These are phyloP conservation scores for Cymbidium sinense DNA, from an alignment of 106 monocot genomes.

Conservation along the genomic window DNA sequence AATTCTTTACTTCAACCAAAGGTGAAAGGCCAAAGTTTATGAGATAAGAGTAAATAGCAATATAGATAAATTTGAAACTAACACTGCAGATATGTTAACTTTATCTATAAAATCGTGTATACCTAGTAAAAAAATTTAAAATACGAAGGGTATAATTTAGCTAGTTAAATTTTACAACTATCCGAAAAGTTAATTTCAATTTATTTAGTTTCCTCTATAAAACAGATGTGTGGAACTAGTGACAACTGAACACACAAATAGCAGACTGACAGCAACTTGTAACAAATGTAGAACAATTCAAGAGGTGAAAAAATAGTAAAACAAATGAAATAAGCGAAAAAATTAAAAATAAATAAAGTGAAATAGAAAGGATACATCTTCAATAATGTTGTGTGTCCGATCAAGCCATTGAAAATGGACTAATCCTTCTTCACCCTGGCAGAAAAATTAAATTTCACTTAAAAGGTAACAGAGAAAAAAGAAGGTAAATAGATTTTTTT, in stretches of 20 bases:
- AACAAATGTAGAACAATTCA: neutral
- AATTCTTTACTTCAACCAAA: neutral
- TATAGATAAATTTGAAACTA: neutral
- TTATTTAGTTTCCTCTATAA: neutral
- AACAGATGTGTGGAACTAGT: neutral
- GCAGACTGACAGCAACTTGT: neutral
- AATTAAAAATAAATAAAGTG: neutral
- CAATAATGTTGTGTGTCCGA: constrained; percentile 43
- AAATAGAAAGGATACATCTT: constrained; percentile 64
- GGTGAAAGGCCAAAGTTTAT: neutral
- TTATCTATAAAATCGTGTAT: neutral
- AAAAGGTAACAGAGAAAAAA: neutral
- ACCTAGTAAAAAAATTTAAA: neutral
- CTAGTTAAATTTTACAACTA: neutral
- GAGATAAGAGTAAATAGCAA: neutral
- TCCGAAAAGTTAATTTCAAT: neutral
- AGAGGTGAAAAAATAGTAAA: neutral
- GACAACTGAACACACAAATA: neutral
- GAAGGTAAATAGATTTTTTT: neutral
- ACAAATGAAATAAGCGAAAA: neutral
- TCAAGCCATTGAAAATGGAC: constrained; percentile 97
- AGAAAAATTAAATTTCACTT: constrained; percentile 10
- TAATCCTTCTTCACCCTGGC: constrained; percentile 92
- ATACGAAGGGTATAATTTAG: too few relatives aligned
- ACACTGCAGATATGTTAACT: neutral